phyloP scores from a whole-genome alignment of 2,329 filamentous ascomycete genomes.

The Lasiodiplodia citricola region DNA sequence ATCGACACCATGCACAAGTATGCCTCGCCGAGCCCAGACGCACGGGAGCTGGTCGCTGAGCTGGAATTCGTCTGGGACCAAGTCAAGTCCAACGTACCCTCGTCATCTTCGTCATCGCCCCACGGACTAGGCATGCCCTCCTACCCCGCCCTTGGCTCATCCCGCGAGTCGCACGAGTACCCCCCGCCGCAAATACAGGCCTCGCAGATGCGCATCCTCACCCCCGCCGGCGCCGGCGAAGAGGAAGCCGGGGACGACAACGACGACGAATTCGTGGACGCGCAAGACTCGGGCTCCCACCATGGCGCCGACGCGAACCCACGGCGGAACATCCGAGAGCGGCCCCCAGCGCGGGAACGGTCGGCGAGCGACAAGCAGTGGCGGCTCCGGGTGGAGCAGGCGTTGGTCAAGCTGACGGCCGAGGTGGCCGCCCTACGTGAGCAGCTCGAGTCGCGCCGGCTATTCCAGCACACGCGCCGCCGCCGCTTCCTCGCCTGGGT shows the following conservation, averaged over 20 bases:
- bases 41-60: conserved; percentile 85
- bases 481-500: conserved; percentile 72
- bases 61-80: conserved; percentile 99
- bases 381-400: conserved; percentile 82
- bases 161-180: conserved; percentile 50
- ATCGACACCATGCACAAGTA: conserved; percentile 98
- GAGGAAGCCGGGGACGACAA: conserved; percentile 37
- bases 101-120: conserved; percentile 59
- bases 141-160: conserved; percentile 51
- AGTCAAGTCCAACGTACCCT: conserved; percentile 80
- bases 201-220: conserved; percentile 20
- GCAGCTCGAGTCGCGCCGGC: conserved; percentile 78
- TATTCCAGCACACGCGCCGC: conserved; percentile 69
- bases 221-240: neutral
- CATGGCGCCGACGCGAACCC: conserved; percentile 26
- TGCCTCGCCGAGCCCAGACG: conserved; percentile 82
- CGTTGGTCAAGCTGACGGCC: conserved; percentile 85
- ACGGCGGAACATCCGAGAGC: neutral
- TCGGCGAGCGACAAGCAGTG: conserved; percentile 61
- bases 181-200: conserved; percentile 30
- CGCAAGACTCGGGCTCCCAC: conserved; percentile 52
- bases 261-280: conserved; percentile 54
- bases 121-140: conserved; percentile 44
- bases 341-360: neutral
- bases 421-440: conserved; percentile 92